These are phyloP conservation scores for Melaleuca alternifolia DNA, from an alignment of 345 rosid species.

Conservation along the genomic window DNA sequence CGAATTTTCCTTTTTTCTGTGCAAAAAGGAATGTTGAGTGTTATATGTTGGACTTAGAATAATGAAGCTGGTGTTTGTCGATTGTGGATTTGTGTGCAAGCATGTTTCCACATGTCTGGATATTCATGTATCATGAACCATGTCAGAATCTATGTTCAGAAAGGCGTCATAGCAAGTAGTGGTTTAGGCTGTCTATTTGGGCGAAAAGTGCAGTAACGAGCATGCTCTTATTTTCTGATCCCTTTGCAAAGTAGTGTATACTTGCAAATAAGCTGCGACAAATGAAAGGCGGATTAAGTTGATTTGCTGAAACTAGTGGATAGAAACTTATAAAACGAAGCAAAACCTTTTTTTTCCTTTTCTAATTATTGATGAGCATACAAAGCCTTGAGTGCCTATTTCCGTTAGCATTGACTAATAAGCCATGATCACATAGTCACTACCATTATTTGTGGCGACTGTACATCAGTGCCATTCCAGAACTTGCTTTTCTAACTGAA, in stretches of 20 bases:
- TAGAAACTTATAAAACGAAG: background rate
- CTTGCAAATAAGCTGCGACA: background rate
- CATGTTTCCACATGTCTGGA: background rate
- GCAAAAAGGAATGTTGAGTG: background rate
- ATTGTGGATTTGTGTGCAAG: background rate
- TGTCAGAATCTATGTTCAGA: background rate
- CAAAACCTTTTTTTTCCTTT: background rate
- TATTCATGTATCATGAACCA: background rate
- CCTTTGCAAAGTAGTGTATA: background rate
- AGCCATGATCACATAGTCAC: fast-evolving
- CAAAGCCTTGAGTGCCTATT: background rate
- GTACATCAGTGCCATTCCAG: background rate
- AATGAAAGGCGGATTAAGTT: background rate
- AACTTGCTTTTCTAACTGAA: background rate
- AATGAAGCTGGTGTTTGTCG: background rate
- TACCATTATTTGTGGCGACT: background rate
- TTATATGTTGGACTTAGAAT: background rate
- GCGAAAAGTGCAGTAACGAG: background rate
- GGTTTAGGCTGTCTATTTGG: background rate
- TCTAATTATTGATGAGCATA: background rate
- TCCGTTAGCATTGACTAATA: background rate
- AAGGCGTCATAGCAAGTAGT: background rate
- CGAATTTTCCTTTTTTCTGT: background rate
- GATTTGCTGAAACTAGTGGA: background rate
- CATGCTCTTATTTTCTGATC: background rate